These are phyloP conservation scores for Tricholoma hemisulphureum DNA, from an alignment of 768 basidiomycete genomes.

Conservation along the genomic window DNA sequence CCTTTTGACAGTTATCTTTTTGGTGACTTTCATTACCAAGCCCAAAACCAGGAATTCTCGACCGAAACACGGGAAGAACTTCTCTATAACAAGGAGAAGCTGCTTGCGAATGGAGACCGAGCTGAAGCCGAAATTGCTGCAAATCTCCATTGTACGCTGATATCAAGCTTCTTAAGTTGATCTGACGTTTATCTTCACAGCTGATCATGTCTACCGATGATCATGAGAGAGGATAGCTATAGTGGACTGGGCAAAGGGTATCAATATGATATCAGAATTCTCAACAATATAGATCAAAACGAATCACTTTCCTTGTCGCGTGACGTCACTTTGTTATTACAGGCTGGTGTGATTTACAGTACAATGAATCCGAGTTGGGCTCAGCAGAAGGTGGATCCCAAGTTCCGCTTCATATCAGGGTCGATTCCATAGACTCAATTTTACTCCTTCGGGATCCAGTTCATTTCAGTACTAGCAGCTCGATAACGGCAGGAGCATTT, in stretches of 20 bases:
- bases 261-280: constrained; percentile 14
- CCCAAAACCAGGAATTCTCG: constrained; percentile 96
- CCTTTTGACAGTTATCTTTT: not conserved
- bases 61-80: constrained; percentile 98
- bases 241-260: constrained; percentile 15
- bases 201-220: constrained; percentile 87
- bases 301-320: constrained; percentile 2
- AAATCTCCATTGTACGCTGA: constrained; percentile 69
- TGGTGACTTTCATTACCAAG: constrained; percentile 36
- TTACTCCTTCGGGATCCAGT: too few relatives aligned
- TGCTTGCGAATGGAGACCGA: constrained; percentile 92
- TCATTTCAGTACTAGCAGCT: too few relatives aligned
- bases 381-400: too few relatives aligned
- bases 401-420: too few relatives aligned
- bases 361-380: too few relatives aligned
- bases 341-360: not conserved
- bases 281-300: constrained; percentile 1
- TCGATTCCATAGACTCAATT: too few relatives aligned
- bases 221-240: too few relatives aligned
- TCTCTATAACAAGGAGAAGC: constrained; percentile 98
- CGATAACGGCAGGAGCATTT: too few relatives aligned
- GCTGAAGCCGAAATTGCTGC: constrained; percentile 98
- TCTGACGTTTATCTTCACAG: constrained; percentile 38
- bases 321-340: constrained; percentile 14
- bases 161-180: constrained; percentile 3